Conservation (phyloP, 495 filamentous ascomycete genomes). For the Penicillium riverlandense region DNA sequence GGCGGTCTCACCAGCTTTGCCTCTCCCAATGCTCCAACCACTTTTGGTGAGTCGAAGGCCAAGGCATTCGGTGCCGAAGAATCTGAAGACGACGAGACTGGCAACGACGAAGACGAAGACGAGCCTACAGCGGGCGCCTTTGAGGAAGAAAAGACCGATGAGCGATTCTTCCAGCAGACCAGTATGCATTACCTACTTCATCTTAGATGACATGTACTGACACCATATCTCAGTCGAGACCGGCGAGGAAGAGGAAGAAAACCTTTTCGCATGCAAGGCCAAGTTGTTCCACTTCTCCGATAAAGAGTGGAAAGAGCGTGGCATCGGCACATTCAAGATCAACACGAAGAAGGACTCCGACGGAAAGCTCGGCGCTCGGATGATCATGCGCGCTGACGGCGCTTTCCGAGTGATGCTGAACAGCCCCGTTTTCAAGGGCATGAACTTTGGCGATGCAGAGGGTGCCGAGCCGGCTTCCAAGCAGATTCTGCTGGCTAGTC, state of each 20-base stretch:
- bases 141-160: conserved; percentile 50
- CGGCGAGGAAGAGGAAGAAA: conserved; percentile 61
- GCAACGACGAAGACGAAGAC: conserved; percentile 35
- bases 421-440: conserved; percentile 62
- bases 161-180: conserved; percentile 59
- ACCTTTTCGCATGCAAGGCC: conserved; percentile 56
- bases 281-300: conserved; percentile 70
- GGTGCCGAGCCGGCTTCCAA: conserved; percentile 45
- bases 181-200: conserved; percentile 39
- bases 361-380: conserved; percentile 49
- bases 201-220: conserved; percentile 3
- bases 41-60: conserved; percentile 47
- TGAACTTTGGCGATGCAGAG: conserved; percentile 56
- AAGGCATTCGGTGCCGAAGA: conserved; percentile 68
- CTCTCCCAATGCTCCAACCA: conserved; percentile 47
- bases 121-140: conserved; percentile 31
- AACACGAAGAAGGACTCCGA: conserved; percentile 55
- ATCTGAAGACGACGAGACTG: conserved; percentile 51
- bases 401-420: conserved; percentile 84
- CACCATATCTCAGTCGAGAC: conserved; percentile 52
- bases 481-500: conserved; percentile 53
- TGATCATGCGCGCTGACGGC: conserved; percentile 85
- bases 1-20: conserved; percentile 63
- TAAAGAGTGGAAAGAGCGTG: conserved; percentile 83
- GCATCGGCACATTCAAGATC: conserved; percentile 74